Evolutionary conservation across 805 yeast genomes (phyloP).

Genomic region (Hanseniaspora taiwanica): DNA sequence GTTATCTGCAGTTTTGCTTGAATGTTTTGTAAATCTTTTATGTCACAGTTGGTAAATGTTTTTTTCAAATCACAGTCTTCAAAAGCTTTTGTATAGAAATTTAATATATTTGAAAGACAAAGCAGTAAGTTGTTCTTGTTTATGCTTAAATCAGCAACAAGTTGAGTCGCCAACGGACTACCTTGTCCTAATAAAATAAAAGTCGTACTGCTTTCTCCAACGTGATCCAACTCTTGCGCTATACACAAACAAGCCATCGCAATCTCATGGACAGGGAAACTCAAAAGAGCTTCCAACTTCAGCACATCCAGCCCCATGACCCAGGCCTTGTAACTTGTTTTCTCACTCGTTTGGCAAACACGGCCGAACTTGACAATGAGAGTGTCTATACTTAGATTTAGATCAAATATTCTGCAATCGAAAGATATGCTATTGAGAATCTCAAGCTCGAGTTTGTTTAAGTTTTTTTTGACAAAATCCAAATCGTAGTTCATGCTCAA

Average conservation of each 20-base stretch:
- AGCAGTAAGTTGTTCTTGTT: constrained; percentile 27
- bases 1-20: not conserved
- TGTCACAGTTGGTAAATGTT: constrained; percentile 11
- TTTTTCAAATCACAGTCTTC: constrained; percentile 37
- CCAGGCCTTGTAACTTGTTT: constrained; percentile 52
- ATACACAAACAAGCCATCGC: constrained; percentile 57
- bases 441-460: constrained; percentile 53
- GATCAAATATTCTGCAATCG: constrained; percentile 51
- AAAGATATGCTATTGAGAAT: constrained; percentile 66
- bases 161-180: no score
- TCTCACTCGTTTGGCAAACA: constrained; percentile 5
- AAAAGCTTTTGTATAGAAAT: constrained; percentile 46
- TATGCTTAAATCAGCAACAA: constrained; percentile 22
- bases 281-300: constrained; percentile 53
- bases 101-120: constrained; percentile 43
- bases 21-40: not conserved
- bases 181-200: no score
- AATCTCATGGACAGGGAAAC: constrained; percentile 61
- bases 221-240: constrained; percentile 44
- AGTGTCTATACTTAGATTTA: not conserved
- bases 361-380: not conserved
- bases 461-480: constrained; percentile 43
- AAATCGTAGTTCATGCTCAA: constrained; percentile 21
- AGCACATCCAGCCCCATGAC: constrained; percentile 60
- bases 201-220: no score